Evolutionary conservation across 345 rosid genomes (phyloP).

Genomic region (Salix purpurea): DNA sequence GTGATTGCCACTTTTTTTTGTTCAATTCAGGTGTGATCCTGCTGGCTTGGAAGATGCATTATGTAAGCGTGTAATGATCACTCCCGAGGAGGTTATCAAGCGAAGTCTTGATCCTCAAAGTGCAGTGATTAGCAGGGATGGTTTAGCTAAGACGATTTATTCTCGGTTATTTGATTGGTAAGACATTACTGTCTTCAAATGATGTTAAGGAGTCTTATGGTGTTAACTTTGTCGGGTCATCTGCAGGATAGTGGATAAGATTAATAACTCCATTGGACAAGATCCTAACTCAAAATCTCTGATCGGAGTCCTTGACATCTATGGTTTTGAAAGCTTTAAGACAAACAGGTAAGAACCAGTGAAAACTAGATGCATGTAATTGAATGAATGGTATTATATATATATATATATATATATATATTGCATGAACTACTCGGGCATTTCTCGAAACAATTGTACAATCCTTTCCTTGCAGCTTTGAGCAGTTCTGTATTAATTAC

Average conservation of each 20-base stretch:
- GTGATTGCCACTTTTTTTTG: background rate
- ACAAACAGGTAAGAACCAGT: conserved; percentile 52
- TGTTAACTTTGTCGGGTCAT: conserved; percentile 15
- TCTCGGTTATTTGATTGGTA: conserved; percentile 92
- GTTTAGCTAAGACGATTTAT: conserved; percentile 87
- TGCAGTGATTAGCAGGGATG: conserved; percentile 78
- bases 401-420: background rate
- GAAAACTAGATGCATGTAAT: background rate
- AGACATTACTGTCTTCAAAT: background rate
- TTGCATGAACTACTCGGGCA: background rate
- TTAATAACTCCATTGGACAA: conserved; percentile 85
- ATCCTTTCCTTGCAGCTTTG: conserved; percentile 53
- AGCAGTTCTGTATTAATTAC: conserved; percentile 93
- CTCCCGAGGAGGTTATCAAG: conserved; percentile 94
- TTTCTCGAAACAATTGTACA: conserved; percentile 11
- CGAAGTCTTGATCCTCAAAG: conserved; percentile 89
- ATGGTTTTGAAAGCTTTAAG: conserved; percentile 96
- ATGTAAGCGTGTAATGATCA: conserved; percentile 92
- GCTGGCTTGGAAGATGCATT: conserved; percentile 82
- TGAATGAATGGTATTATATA: background rate
- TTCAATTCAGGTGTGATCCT: conserved; percentile 62
- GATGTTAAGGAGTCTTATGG: background rate
- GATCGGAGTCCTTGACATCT: conserved; percentile 89
- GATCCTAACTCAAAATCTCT: conserved; percentile 75
- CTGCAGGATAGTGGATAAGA: conserved; percentile 80